Base-by-base conservation (phyloP, 202 grass and related monocot genomes). In the Setaria viridis region DNA sequence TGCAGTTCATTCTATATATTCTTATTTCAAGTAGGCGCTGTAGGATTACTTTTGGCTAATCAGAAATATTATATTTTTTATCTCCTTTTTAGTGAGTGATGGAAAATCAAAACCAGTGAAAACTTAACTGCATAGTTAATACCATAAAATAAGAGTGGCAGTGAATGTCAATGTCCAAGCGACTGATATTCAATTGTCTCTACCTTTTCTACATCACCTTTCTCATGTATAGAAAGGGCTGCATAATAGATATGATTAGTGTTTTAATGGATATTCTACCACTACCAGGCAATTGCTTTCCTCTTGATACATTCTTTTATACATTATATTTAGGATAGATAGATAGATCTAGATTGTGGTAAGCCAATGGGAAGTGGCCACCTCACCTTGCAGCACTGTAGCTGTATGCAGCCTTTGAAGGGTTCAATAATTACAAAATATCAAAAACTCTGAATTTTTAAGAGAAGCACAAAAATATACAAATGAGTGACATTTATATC, bases 61-160 rank as follows among this genome's bases (percentile, higher is more conserved):
- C 4, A 37, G 5, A 74, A 56, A 45, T 20, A 25, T 9, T 9
- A 30, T 16, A 58, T 55, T 37, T 51, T 15, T 25, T 4, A 60
- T 46, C 5, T 5, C 4, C 5, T 58, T 37, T 35, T 20, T 39
- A 37, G 17, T n/a, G 10, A 5, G 20, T 21, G 2, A 56, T 76
- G 14, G 9, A 15, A 84, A 64, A 83, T 74, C 17, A 51, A 57
- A 76, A 76, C 19, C 53, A 73, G 4, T 25, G 7, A 41, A 41
- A 35, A 35, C 4, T 13, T 4, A 70, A 48, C 30, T 21, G 21
- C 62, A 53, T 63, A 2, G 10, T 13, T 80, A n/a, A 43, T 68
- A 68, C 4, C 2, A 53, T 43, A 30, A 71, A 13, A 54, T 29
- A 19, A 21, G 72, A 37, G 3, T 13, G 9, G 1, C 30, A 49